Conservation (phyloP, 495 filamentous ascomycete species). For the Pyronema omphalodes region DNA sequence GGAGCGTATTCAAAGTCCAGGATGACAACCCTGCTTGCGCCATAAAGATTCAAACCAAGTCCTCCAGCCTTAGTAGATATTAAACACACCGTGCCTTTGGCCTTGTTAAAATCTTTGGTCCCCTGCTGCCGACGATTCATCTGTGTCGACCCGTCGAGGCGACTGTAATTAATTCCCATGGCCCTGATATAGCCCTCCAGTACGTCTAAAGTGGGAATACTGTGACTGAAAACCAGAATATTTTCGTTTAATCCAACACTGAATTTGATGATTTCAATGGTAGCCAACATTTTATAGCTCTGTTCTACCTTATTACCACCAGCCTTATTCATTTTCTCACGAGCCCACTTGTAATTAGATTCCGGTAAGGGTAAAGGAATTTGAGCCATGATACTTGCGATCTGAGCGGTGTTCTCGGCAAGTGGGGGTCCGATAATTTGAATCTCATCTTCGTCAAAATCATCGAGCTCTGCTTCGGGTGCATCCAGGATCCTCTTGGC, state of each 20-base stretch:
- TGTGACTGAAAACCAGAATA: slow-evolving; percentile 64
- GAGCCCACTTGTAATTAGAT: slow-evolving; percentile 13
- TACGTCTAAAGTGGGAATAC: slow-evolving; percentile 47
- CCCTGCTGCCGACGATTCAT: slow-evolving; percentile 36
- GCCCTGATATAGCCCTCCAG: slow-evolving; percentile 37
- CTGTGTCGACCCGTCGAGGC: slow-evolving; percentile 47
- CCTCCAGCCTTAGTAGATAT: slow-evolving; percentile 75
- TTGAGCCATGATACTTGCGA: slow-evolving; percentile 1
- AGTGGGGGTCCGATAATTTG: slow-evolving; percentile 13
- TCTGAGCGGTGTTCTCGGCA: slow-evolving; percentile 15
- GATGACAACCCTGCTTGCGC: slow-evolving; percentile 76
- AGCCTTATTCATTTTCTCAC: slow-evolving; percentile 23
- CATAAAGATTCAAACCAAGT: slow-evolving; percentile 61
- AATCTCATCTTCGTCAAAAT: slow-evolving; percentile 9
- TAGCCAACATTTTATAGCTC: slow-evolving; percentile 43
- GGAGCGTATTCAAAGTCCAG: slow-evolving; percentile 76
- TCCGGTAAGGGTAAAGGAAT: not conserved
- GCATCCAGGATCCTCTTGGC: not conserved
- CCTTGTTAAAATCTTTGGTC: slow-evolving; percentile 33
- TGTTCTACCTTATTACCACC: slow-evolving; percentile 25
- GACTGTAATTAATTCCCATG: slow-evolving; percentile 29
- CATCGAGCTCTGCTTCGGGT: slow-evolving; percentile 20
- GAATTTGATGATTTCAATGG: slow-evolving; percentile 41
- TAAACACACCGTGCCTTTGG: slow-evolving; percentile 38
- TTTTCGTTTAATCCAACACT: slow-evolving; percentile 46